Evolutionary conservation across 805 yeast species (phyloP).

Genomic region (Scheffersomyces spartinae): DNA sequence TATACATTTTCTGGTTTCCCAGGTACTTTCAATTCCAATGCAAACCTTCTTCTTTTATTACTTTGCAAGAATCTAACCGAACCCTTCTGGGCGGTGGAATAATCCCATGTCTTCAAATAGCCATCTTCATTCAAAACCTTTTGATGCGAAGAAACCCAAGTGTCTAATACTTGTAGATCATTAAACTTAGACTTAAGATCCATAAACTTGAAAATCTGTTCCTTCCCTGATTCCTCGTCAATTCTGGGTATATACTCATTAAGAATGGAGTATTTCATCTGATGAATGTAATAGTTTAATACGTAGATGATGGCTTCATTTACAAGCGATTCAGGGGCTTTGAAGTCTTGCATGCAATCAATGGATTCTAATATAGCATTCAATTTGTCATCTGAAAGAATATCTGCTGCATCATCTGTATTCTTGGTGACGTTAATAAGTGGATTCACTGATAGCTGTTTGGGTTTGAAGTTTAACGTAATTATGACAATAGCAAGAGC

Average conservation of each 20-base stretch:
- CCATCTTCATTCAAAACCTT: conserved; percentile 29
- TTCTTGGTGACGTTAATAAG: conserved; percentile 3
- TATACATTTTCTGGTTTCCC: no score
- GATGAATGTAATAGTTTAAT: conserved; percentile 50
- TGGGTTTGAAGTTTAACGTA: conserved; percentile 38
- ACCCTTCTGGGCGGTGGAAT: conserved; percentile 25
- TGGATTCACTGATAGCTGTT: conserved; percentile 9
- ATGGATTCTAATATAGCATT: conserved; percentile 18
- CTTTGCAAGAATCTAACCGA: conserved; percentile 42
- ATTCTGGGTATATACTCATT: conserved; percentile 29
- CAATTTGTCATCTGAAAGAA: conserved; percentile 5
- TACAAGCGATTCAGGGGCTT: conserved; percentile 31
- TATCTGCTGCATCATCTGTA: conserved; percentile 8
- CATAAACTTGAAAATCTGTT: conserved; percentile 35
- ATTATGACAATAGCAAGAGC: conserved; percentile 59
- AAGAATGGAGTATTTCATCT: conserved; percentile 39
- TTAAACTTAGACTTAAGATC: conserved; percentile 31
- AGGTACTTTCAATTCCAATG: conserved; percentile 22
- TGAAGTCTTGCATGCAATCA: conserved; percentile 23
- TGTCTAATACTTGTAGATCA: conserved; percentile 23
- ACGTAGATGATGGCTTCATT: conserved; percentile 46
- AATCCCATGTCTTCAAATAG: conserved; percentile 32
- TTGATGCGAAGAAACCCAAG: conserved; percentile 13
- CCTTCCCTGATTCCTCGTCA: conserved; percentile 28
- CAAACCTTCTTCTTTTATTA: conserved; percentile 35